Evolutionary conservation across 371 early-diverging fungal genomes (phyloP).

Genomic region (Mucor racemosus): DNA sequence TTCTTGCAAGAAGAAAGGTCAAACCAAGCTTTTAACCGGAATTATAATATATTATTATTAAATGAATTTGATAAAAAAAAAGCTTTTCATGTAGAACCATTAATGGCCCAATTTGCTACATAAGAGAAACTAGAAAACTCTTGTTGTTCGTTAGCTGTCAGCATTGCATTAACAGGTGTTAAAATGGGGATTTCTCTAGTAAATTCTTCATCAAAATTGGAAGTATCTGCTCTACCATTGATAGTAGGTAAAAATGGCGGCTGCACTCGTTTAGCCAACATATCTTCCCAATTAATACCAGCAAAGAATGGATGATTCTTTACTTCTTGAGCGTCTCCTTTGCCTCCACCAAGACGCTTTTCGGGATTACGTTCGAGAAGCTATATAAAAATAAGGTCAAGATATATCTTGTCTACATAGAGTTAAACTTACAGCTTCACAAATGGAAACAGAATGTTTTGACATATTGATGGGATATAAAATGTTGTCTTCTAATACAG

Average conservation of each 20-base stretch:
- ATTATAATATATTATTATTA: no score
- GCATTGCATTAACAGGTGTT: slow-evolving; percentile 84
- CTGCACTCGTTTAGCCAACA: slow-evolving; percentile 74
- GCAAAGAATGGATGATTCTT: slow-evolving; percentile 91
- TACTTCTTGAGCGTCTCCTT: slow-evolving; percentile 86
- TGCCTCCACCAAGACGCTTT: slow-evolving; percentile 81
- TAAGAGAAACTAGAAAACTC: slow-evolving; percentile 91
- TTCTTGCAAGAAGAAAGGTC: background rate
- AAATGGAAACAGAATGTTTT: slow-evolving; percentile 82
- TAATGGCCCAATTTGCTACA: slow-evolving; percentile 83
- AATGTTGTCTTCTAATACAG: slow-evolving; percentile 90
- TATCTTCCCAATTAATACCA: slow-evolving; percentile 90
- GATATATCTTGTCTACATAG: no score
- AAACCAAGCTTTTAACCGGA: no score
- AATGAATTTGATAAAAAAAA: no score
- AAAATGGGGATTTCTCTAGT: slow-evolving; percentile 87
- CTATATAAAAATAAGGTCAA: slow-evolving; percentile 25
- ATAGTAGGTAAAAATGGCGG: slow-evolving; percentile 89
- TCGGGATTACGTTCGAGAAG: slow-evolving; percentile 85
- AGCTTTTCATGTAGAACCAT: background rate
- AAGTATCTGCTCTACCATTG: slow-evolving; percentile 79
- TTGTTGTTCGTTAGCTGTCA: slow-evolving; percentile 78
- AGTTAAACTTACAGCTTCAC: slow-evolving; percentile 67
- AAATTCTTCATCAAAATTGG: slow-evolving; percentile 95
- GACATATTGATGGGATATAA: slow-evolving; percentile 88